Evolutionary conservation across 169 alveolate species (phyloP).

Genomic region (Babesia gibsoni): DNA sequence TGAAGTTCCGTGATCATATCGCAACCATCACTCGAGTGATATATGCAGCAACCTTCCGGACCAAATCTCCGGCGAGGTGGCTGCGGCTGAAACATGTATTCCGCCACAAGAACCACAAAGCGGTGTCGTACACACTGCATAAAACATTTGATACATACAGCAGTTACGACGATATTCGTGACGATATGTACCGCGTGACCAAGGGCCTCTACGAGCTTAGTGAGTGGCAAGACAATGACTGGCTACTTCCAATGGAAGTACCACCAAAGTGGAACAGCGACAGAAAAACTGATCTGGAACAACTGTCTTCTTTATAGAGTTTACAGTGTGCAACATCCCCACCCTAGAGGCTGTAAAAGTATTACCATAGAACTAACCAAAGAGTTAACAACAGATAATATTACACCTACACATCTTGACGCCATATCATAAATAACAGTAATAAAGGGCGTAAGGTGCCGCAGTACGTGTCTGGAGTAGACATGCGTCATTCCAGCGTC

Average conservation of each 20-base stretch:
- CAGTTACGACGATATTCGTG: conserved; percentile 36
- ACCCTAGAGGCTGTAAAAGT: background rate
- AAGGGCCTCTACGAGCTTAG: conserved; percentile 7
- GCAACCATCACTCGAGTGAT: conserved; percentile 70
- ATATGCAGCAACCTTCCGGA: conserved; percentile 69
- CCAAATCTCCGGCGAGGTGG: conserved; percentile 60
- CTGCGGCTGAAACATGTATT: conserved; percentile 53
- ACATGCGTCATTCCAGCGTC: background rate
- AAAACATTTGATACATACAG: conserved; percentile 8
- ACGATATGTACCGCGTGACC: conserved; percentile 25
- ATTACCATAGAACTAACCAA: too few relatives aligned
- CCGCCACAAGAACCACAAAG: conserved; percentile 36
- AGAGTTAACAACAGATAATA: too few relatives aligned
- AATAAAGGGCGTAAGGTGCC: too few relatives aligned
- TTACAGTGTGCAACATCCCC: background rate
- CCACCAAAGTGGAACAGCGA: conserved; percentile 62
- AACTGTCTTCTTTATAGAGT: conserved; percentile 17
- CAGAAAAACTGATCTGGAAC: conserved; percentile 28
- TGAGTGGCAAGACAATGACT: conserved; percentile 49
- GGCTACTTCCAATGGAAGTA: conserved; percentile 57
- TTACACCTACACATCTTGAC: too few relatives aligned
- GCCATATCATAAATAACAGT: too few relatives aligned
- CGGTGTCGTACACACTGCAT: conserved; percentile 39
- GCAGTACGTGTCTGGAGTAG: background rate
- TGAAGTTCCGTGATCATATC: conserved; percentile 75